A percentile compares a stretch with the other conserved stretches of the same genome.
Evolutionary conservation across 352 stramenopile genomes (phyloP).

Genomic region (Phytophthora foliorum): DNA sequence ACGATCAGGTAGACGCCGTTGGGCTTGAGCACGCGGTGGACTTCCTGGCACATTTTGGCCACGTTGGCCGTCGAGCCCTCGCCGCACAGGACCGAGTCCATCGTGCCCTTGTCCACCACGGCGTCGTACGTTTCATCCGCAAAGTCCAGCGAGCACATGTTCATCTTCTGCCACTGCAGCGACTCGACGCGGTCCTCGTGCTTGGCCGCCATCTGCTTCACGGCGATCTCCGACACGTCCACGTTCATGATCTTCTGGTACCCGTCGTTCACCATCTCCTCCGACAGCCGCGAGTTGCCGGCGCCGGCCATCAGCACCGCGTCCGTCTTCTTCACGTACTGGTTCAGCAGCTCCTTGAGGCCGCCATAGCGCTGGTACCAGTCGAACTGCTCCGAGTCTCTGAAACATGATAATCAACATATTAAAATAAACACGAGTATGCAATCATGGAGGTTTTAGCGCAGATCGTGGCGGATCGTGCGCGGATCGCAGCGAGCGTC

Average conservation of each 20-base stretch:
- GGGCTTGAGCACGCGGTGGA: conserved; percentile 95
- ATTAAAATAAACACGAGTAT: too few relatives aligned
- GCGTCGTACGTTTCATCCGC: conserved; percentile 95
- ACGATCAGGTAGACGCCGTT: conserved; percentile 96
- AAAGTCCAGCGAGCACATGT: conserved; percentile 95
- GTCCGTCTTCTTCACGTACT: conserved; percentile 96
- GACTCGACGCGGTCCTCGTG: conserved; percentile 93
- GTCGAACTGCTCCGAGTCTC: conserved; percentile 95
- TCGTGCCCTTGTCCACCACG: conserved; percentile 96
- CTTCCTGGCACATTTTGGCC: conserved; percentile 96
- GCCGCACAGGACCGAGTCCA: conserved; percentile 96
- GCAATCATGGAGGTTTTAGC: not conserved
- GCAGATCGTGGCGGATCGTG: not conserved
- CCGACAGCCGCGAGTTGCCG: conserved; percentile 94
- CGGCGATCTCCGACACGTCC: conserved; percentile 94
- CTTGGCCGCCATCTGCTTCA: conserved; percentile 95
- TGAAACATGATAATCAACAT: too few relatives aligned
- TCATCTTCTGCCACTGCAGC: conserved; percentile 96
- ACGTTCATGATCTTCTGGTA: conserved; percentile 97
- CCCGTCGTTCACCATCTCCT: conserved; percentile 97
- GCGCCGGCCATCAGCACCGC: conserved; percentile 93
- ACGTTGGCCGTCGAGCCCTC: conserved; percentile 96
- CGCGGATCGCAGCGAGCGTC: not conserved
- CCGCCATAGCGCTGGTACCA: conserved; percentile 96
- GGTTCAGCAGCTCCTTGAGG: conserved; percentile 89